These are phyloP conservation scores for Pseudotsuga menziesii DNA, from an alignment of 75 land plant species.

Conservation along the genomic window DNA sequence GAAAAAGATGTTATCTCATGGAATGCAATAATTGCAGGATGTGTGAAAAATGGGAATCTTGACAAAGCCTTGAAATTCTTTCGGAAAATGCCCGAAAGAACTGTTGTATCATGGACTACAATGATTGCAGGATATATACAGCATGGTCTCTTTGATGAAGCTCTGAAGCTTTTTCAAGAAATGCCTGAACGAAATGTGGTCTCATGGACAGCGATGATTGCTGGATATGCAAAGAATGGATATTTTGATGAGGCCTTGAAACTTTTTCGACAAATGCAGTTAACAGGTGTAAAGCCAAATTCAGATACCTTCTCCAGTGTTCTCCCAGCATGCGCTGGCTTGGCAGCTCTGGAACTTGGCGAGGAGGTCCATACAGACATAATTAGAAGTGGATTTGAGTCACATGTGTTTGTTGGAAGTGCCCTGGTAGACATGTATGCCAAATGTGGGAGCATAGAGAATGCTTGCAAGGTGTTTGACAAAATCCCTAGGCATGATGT, in stretches of 20 bases:
- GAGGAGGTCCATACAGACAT: constrained; percentile 52
- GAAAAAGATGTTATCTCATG: too few relatives aligned
- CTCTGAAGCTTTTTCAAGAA: constrained; percentile 16
- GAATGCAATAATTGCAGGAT: not conserved
- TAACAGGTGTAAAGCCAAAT: constrained; percentile 29
- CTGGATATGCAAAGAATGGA: constrained; percentile 41
- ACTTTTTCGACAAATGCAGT: constrained; percentile 34
- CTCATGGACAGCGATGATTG: constrained; percentile 60
- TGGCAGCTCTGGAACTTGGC: constrained; percentile 39
- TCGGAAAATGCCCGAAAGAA: constrained; percentile 15
- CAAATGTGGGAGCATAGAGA: constrained; percentile 59
- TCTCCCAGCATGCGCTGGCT: constrained; percentile 44
- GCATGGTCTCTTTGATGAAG: constrained; percentile 47
- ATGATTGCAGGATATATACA: constrained; percentile 61
- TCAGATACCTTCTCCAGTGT: constrained; percentile 53
- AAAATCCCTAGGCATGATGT: constrained; percentile 36
- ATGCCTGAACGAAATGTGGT: constrained; percentile 28
- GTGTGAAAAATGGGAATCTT: constrained; percentile 14
- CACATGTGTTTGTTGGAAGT: constrained; percentile 42
- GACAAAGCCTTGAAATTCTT: constrained; percentile 23
- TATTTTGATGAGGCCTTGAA: constrained; percentile 44
- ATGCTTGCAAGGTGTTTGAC: constrained; percentile 36
- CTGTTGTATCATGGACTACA: constrained; percentile 19
- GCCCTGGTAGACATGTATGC: constrained; percentile 70
- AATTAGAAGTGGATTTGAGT: constrained; percentile 34